Evolutionary conservation across 352 stramenopile genomes (phyloP).

Genomic region (Globisporangium cederbergense): DNA sequence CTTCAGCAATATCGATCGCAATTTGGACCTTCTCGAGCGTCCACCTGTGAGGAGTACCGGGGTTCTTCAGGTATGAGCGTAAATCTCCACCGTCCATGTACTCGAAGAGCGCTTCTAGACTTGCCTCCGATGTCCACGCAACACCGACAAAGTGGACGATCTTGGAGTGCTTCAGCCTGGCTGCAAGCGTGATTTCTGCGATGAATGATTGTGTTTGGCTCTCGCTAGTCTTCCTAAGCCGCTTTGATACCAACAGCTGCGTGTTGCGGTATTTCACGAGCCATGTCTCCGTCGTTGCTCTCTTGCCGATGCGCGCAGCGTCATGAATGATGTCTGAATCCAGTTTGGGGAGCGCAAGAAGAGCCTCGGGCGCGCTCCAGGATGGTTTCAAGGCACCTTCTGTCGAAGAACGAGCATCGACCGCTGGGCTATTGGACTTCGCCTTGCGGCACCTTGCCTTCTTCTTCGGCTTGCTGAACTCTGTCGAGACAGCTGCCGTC

Average conservation of each 20-base stretch:
- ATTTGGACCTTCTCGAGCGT: neutral
- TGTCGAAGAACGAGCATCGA: too few species aligned
- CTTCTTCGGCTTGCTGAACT: neutral
- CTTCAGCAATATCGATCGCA: neutral
- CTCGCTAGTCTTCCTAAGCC: constrained; percentile 5
- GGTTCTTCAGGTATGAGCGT: neutral
- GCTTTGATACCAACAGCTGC: constrained; percentile 4
- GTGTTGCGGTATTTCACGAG: constrained; percentile 7
- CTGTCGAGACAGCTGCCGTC: too few species aligned
- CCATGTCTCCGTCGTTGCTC: constrained; percentile 6
- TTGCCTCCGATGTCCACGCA: neutral
- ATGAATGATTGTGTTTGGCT: neutral
- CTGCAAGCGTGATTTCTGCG: neutral
- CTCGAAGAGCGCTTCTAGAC: neutral
- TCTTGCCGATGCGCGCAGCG: neutral
- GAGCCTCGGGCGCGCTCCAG: neutral
- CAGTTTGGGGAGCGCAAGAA: neutral
- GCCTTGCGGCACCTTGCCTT: neutral
- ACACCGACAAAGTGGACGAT: neutral
- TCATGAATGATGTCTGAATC: neutral
- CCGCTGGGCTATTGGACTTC: neutral
- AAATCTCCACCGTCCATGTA: neutral
- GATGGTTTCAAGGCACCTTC: neutral
- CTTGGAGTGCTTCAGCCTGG: neutral
- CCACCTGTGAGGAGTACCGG: neutral